Evolutionary conservation across 2,329 filamentous ascomycete species (phyloP).

Genomic region (Diaporthe batatas): DNA sequence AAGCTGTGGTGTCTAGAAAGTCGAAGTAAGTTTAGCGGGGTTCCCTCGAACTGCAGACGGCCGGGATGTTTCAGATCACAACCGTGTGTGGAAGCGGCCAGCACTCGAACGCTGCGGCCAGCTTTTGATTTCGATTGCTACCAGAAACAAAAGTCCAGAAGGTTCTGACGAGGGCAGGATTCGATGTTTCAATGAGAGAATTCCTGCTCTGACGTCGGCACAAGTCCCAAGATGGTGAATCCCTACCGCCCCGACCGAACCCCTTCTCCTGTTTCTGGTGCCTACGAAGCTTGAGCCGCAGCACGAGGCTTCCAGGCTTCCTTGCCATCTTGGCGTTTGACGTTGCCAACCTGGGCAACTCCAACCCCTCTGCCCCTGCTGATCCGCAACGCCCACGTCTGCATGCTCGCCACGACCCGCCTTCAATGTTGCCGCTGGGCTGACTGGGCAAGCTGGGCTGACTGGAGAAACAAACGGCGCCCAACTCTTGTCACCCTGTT

Average conservation of each 20-base stretch:
- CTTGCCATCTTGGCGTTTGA: conserved; percentile 32
- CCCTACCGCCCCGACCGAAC: conserved; percentile 15
- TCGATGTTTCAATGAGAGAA: conserved; percentile 27
- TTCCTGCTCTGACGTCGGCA: conserved; percentile 24
- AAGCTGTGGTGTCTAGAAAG: conserved; percentile 6
- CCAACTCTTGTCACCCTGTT: neutral
- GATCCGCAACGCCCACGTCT: conserved; percentile 25
- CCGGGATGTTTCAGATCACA: conserved; percentile 30
- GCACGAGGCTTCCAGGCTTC: conserved; percentile 25
- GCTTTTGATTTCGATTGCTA: neutral
- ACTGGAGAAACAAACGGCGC: conserved; percentile 20
- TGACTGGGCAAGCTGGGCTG: too few relatives aligned
- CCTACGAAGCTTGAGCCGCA: conserved; percentile 18
- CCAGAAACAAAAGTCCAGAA: conserved; percentile 1
- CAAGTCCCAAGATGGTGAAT: conserved; percentile 4
- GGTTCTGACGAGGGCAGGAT: neutral
- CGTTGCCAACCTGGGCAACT: conserved; percentile 31
- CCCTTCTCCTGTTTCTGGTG: conserved; percentile 27
- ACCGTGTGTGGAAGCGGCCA: neutral
- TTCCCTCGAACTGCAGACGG: conserved; percentile 19
- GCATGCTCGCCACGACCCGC: conserved; percentile 2
- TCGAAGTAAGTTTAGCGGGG: conserved; percentile 15
- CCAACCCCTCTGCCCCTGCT: neutral
- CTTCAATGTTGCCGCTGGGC: neutral
- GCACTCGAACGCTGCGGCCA: conserved; percentile 3